A percentile compares a stretch with the other conserved stretches of the same genome.
Evolutionary conservation across 2,329 filamentous ascomycete genomes (phyloP).

Genomic region (Verticillium albo-atrum): DNA sequence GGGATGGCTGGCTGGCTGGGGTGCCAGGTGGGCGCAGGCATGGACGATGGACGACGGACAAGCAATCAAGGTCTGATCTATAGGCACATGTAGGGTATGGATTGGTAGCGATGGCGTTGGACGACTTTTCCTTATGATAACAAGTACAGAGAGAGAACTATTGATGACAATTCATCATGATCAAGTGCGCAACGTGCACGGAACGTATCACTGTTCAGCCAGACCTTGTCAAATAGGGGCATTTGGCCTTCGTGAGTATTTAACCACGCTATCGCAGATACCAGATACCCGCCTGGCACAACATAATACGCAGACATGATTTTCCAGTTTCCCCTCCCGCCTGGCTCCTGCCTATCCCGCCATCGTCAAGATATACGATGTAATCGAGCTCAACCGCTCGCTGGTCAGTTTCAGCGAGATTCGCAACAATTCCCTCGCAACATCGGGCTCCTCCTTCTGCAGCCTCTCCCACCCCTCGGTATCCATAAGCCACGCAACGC

Average conservation of each 20-base stretch:
- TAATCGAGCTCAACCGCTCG: constrained; percentile 78
- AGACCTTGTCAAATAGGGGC: neutral
- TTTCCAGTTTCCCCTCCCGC: neutral
- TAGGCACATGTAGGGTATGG: neutral
- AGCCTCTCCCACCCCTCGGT: constrained; percentile 66
- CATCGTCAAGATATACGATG: constrained; percentile 48
- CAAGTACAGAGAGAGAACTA: neutral
- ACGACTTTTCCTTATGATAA: neutral
- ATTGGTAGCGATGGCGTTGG: neutral
- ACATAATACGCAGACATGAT: neutral
- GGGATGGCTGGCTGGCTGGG: no score
- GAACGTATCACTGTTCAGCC: no score
- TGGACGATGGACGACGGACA: no score
- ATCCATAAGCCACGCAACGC: constrained; percentile 78
- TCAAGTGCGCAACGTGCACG: no score
- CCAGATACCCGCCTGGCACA: neutral
- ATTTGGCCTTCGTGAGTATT: neutral
- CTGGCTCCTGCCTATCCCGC: constrained; percentile 28
- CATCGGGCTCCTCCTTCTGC: constrained; percentile 67
- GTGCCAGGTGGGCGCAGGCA: neutral
- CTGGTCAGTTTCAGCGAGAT: constrained; percentile 91
- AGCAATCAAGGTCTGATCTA: no score
- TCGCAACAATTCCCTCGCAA: constrained; percentile 78
- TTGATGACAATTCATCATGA: neutral
- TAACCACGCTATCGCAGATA: neutral